A percentile compares a stretch with the other conserved stretches of the same genome.
These are phyloP conservation scores for Punctularia strigosozonata DNA, from an alignment of 768 basidiomycete genomes.

Conservation along the genomic window DNA sequence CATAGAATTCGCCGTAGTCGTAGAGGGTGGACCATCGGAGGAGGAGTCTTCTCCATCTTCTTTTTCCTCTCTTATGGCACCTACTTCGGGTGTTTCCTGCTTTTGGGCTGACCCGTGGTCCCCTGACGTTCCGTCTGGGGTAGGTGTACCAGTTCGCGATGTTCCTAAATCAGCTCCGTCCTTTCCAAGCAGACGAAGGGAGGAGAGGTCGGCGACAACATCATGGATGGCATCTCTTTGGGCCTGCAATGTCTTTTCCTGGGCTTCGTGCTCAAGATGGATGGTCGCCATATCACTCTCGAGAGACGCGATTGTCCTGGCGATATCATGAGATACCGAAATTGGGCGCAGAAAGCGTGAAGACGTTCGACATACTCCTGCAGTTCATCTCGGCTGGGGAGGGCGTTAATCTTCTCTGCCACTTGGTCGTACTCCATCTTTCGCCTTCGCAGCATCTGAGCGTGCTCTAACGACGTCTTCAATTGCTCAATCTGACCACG, in stretches of 20 bases:
- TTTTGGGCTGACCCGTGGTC: constrained; percentile 14
- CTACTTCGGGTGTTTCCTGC: constrained; percentile 26
- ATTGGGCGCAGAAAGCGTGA: constrained; percentile 1
- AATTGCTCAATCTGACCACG: constrained; percentile 66
- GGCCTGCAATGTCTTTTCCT: constrained; percentile 49
- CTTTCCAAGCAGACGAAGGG: constrained; percentile 58
- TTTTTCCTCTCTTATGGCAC: constrained; percentile 30
- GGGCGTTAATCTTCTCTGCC: constrained; percentile 69
- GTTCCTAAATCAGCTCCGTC: constrained; percentile 36
- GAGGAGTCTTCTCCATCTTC: constrained; percentile 26
- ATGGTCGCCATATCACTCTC: constrained; percentile 76
- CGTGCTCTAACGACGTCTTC: constrained; percentile 66
- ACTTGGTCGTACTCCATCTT: constrained; percentile 85
- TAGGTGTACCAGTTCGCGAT: constrained; percentile 39
- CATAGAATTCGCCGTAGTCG: too few relatives aligned
- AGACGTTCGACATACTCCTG: constrained; percentile 44
- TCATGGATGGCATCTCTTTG: constrained; percentile 59
- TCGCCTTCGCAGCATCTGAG: constrained; percentile 58
- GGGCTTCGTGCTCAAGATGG: constrained; percentile 60
- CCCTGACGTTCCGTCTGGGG: constrained; percentile 25
- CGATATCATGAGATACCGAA: background rate
- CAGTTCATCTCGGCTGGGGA: constrained; percentile 68
- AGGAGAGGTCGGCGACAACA: constrained; percentile 50
- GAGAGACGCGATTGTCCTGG: constrained; percentile 52
- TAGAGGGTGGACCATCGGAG: constrained; percentile 15